phyloP scores from a whole-genome alignment of 441 rosid genomes.

The Erodium moschatum region DNA sequence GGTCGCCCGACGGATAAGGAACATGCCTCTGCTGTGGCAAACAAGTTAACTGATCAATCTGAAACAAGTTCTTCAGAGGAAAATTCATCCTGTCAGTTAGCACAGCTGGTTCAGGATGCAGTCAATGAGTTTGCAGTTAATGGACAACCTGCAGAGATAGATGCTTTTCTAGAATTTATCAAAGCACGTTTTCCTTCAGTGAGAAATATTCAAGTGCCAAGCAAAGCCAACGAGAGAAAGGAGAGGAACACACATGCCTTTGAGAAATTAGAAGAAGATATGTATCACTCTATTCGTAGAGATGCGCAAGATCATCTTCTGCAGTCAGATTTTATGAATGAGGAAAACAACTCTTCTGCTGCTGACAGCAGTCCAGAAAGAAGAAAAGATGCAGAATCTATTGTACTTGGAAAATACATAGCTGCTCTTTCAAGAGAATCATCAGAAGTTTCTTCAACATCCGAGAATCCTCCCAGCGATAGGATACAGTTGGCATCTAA shows the following conservation, averaged over 20 bases:
- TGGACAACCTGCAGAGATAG: constrained; percentile 40
- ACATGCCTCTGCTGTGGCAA: constrained; percentile 22
- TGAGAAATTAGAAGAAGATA: constrained; percentile 58
- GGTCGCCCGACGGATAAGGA: constrained; percentile 33
- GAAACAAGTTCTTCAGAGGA: constrained; percentile 31
- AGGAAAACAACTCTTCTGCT: constrained; percentile 26
- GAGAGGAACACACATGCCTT: constrained; percentile 30
- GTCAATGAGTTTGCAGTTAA: constrained; percentile 36
- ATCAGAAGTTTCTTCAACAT: constrained; percentile 33
- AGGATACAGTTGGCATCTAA: constrained; percentile 27
- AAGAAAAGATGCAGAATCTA: constrained; percentile 35
- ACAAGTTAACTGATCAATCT: constrained; percentile 29
- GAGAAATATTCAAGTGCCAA: constrained; percentile 36
- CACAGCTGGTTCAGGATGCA: constrained; percentile 40
- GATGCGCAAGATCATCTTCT: constrained; percentile 29
- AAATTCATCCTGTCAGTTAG: constrained; percentile 34
- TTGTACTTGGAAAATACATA: constrained; percentile 42
- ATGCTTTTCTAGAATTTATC: constrained; percentile 45
- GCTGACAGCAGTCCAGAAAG: constrained; percentile 29
- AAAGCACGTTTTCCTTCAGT: constrained; percentile 44
- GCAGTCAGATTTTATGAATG: constrained; percentile 23
- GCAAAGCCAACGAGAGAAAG: constrained; percentile 34
- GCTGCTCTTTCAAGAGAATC: constrained; percentile 40
- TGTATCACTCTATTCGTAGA: constrained; percentile 38
- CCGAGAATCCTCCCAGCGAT: constrained; percentile 32